Conservation (phyloP, 164 flowering plant genomes). For the Sextonia rubra region DNA sequence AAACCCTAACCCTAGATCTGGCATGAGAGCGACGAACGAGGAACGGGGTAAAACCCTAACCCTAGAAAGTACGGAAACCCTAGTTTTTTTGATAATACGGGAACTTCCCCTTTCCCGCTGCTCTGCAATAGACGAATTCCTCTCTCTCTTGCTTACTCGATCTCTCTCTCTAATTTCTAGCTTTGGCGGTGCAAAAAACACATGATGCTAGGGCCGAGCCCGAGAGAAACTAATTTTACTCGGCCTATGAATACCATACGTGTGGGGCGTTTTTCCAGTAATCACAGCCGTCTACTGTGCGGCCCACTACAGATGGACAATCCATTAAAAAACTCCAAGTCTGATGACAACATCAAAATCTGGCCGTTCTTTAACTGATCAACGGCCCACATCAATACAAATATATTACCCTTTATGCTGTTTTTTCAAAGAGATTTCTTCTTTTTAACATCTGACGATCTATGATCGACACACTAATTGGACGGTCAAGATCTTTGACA, state of each 20-base stretch:
- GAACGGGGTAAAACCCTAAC: neutral
- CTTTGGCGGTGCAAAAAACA: neutral
- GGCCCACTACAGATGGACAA: neutral
- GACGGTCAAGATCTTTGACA: too few species aligned
- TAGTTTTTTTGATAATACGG: neutral
- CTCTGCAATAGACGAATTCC: neutral
- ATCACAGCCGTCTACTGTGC: neutral
- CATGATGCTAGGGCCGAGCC: neutral
- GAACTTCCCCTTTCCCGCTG: neutral
- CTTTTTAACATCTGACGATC: too few species aligned
- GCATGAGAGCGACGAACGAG: too few species aligned
- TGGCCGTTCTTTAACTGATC: too few species aligned
- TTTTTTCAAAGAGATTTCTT: too few species aligned
- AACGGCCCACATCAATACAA: too few species aligned
- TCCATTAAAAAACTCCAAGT: too few species aligned
- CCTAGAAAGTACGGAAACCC: neutral
- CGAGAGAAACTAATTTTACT: neutral
- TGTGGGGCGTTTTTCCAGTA: neutral
- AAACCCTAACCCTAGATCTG: neutral
- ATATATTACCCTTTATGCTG: too few species aligned
- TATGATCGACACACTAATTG: too few species aligned
- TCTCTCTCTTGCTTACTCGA: neutral
- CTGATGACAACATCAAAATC: too few species aligned
- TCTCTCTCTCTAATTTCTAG: conserved; percentile 3
- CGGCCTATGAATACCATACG: neutral